Base-by-base conservation (phyloP, 1,284 basidiomycete species). In the Ustilago lituana region DNA sequence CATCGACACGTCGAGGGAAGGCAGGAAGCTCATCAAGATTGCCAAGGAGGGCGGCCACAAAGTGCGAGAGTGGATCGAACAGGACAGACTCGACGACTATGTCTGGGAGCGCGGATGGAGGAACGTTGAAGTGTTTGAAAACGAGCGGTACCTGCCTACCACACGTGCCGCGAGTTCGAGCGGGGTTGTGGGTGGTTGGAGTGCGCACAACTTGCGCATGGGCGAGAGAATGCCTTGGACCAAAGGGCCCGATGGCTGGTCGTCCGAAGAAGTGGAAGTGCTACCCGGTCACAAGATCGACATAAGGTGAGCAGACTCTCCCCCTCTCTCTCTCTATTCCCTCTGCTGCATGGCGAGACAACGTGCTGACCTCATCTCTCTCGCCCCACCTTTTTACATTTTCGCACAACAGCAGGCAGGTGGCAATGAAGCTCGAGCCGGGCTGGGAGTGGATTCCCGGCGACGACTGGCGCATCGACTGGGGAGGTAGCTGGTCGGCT, bases 391-490 rank as follows among this genome's bases (percentile, higher is more conserved):
- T 23, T 35, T 29, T n/a, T 26, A n/a, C 24, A 47, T 29, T 43
- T 45, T 11, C 10, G 15, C 8, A 26, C 22, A 66, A 63, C 51
- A 73, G 69, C 54, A 78, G 73, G 50, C 72, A 78, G 46, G 69
- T 77, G 14, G 66, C 73, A 10, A 73, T 76, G 69, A 60, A 59
- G 20, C 72, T 77, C 19, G 77, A 78, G 15, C 53, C 62, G 6
- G 80, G 80, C 12, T 82, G 78, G 73, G 66, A 65, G 33, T 82
- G 78, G 78, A 40, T 82, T 20, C 61, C 74, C 2, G 77, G 75
- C 17, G 80, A 82, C 22, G 74, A 76, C 6, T 82, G 80, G 80
- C 60, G 80, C n/a, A 81, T 82, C 53, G 80, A 82, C 48, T 81
- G 77, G 76, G 67, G 75, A 10, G 80, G 79, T 1, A 51, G 52